Percentiles rank a stretch among this genome's conserved stretches.
Conservation (phyloP, 805 yeast genomes). For the Wickerhamiella azymoides region DNA sequence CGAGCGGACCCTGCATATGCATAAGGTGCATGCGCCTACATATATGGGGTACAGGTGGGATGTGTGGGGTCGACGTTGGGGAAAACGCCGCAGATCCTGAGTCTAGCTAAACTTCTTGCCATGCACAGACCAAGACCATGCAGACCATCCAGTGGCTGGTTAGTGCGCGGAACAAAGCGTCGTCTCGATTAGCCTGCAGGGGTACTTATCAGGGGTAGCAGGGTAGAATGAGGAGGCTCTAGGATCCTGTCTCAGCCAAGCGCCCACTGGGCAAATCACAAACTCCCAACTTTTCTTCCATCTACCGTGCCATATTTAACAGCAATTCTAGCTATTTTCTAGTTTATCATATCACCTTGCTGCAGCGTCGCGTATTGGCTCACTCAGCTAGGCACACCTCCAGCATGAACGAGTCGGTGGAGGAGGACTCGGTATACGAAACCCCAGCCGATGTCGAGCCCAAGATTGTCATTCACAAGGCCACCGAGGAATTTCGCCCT, state of each 20-base stretch:
- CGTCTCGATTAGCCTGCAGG: neutral
- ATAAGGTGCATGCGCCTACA: neutral
- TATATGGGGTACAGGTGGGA: too few relatives aligned
- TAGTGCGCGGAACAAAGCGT: neutral
- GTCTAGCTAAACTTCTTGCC: neutral
- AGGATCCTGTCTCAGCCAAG: too few relatives aligned
- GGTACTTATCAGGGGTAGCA: too few relatives aligned
- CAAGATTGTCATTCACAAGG: neutral
- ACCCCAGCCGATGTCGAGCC: neutral
- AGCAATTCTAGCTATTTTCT: neutral
- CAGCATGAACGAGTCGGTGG: neutral
- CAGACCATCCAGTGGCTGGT: neutral
- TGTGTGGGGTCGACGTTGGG: too few relatives aligned
- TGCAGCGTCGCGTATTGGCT: neutral
- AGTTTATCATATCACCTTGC: neutral
- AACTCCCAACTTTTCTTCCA: too few relatives aligned
- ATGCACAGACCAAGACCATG: neutral
- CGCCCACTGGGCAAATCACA: too few relatives aligned
- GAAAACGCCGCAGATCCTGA: too few relatives aligned
- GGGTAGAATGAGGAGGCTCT: too few relatives aligned
- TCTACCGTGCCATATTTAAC: too few relatives aligned
- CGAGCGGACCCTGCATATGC: neutral
- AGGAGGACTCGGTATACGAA: neutral
- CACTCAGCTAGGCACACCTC: neutral
- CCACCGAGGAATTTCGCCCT: neutral